phyloP scores from a whole-genome alignment of 345 rosid species.

The Tarenaya hassleriana region DNA sequence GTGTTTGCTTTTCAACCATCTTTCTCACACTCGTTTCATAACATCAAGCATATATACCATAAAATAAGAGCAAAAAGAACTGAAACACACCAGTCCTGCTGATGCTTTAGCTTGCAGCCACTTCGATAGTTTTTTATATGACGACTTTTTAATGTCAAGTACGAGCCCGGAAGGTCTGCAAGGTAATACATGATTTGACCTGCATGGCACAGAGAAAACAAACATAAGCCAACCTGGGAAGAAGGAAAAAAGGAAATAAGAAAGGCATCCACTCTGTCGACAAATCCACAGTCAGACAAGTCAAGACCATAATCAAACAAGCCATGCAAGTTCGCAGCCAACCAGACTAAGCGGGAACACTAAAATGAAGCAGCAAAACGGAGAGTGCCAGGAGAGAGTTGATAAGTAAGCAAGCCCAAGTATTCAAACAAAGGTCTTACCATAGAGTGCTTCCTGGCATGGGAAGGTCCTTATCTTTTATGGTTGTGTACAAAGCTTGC shows the following conservation, averaged over 20 bases:
- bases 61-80: not conserved
- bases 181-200: slow-evolving; percentile 86
- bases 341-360: not conserved
- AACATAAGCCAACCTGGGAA: slow-evolving; percentile 12
- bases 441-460: slow-evolving; percentile 93
- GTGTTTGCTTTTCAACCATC: not conserved
- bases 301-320: not conserved
- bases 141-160: slow-evolving; percentile 86
- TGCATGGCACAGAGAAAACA: slow-evolving; percentile 30
- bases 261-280: not conserved
- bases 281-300: slow-evolving; percentile 1
- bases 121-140: slow-evolving; percentile 86
- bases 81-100: slow-evolving; percentile 53
- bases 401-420: not conserved
- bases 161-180: slow-evolving; percentile 79
- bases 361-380: not conserved
- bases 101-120: slow-evolving; percentile 91
- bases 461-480: slow-evolving; percentile 90
- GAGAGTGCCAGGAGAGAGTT: slow-evolving; percentile 1
- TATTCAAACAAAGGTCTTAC: slow-evolving; percentile 33
- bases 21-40: not conserved
- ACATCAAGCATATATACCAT: not conserved
- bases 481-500: slow-evolving; percentile 82
- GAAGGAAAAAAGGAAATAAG: not conserved
- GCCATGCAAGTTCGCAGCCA: not conserved